Percentiles rank a stretch among this genome's conserved stretches.
These are phyloP conservation scores for Vanrija sp. DNA, from an alignment of 1,284 basidiomycete species.

Conservation along the genomic window DNA sequence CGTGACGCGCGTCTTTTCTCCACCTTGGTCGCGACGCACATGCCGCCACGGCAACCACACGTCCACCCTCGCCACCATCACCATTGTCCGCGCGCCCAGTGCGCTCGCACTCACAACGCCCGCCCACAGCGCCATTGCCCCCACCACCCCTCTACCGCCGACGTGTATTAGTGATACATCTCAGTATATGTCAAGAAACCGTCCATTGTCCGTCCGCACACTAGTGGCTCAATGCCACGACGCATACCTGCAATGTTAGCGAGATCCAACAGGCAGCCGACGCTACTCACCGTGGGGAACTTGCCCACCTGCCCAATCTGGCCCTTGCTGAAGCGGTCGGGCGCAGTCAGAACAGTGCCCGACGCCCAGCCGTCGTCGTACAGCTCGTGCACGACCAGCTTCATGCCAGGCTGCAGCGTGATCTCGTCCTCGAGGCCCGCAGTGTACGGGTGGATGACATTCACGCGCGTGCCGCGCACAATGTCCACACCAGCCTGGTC, in stretches of 20 bases:
- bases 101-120: no score
- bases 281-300: slow-evolving; percentile 41
- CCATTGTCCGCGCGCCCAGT: no score
- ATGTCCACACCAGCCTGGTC: not conserved
- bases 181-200: no score
- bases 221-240: not conserved
- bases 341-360: slow-evolving; percentile 28
- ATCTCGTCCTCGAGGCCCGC: slow-evolving; percentile 46
- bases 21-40: no score
- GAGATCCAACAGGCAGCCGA: not conserved
- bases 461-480: not conserved
- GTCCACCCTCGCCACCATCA: no score
- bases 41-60: no score
- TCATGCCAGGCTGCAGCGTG: slow-evolving; percentile 45
- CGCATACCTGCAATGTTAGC: not conserved
- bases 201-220: no score
- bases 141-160: no score
- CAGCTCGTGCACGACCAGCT: slow-evolving; percentile 34
- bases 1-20: no score
- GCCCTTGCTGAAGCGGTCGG: slow-evolving; percentile 18
- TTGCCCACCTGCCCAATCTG: slow-evolving; percentile 38
- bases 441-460: slow-evolving; percentile 22
- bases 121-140: no score
- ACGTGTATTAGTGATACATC: no score
- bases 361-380: slow-evolving; percentile 49